Evolutionary conservation across 331 rosid species (phyloP).

Genomic region (Prunus yedoensis): DNA sequence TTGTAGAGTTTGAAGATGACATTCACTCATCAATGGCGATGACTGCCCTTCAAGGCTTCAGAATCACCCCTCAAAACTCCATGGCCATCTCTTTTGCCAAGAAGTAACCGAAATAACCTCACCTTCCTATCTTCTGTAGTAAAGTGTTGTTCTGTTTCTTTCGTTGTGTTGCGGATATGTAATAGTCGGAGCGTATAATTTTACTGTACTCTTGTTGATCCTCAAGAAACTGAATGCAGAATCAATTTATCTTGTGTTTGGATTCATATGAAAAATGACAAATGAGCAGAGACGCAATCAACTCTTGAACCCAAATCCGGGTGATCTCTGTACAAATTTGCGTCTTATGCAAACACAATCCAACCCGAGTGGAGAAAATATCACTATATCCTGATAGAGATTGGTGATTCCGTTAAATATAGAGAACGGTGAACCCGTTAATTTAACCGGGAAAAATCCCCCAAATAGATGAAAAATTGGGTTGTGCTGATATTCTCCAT

Average conservation of each 20-base stretch:
- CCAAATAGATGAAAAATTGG: neutral
- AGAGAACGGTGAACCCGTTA: too few species aligned
- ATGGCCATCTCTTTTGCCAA: slow-evolving; percentile 83
- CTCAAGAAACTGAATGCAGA: slow-evolving; percentile 30
- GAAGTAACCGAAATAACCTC: slow-evolving; percentile 43
- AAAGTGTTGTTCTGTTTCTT: slow-evolving; percentile 19
- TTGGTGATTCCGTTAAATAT: too few species aligned
- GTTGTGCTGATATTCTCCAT: neutral
- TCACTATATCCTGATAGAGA: too few species aligned
- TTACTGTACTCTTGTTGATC: slow-evolving; percentile 34
- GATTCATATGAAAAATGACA: slow-evolving; percentile 24
- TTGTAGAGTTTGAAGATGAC: slow-evolving; percentile 90
- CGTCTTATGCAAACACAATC: too few species aligned
- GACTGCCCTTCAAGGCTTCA: slow-evolving; percentile 96
- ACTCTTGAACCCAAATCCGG: neutral
- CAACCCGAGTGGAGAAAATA: too few species aligned
- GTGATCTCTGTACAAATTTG: too few species aligned
- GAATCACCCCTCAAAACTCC: slow-evolving; percentile 89
- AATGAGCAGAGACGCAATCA: neutral
- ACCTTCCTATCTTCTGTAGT: neutral
- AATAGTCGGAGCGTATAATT: slow-evolving; percentile 22
- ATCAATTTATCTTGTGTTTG: slow-evolving; percentile 16
- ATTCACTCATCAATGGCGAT: slow-evolving; percentile 90
- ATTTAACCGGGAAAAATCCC: neutral
- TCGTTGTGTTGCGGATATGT: slow-evolving; percentile 19